Evolutionary conservation across 345 rosid genomes (phyloP).

Genomic region (Reutealis trisperma): DNA sequence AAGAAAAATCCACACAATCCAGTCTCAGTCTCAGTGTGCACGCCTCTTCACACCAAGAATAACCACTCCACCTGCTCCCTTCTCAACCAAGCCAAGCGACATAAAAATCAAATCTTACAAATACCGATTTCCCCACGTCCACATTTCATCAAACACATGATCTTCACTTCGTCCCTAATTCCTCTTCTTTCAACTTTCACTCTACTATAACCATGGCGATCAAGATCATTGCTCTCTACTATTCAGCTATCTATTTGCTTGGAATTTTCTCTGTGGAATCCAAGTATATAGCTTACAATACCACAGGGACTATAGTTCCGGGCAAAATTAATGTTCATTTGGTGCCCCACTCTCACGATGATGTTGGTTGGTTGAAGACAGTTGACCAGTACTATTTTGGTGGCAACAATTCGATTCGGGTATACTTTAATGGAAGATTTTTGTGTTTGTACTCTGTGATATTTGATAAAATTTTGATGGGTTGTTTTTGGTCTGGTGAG

Average conservation of each 20-base stretch:
- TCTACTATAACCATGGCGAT: slow-evolving; percentile 23
- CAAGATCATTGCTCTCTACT: slow-evolving; percentile 8
- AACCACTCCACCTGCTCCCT: neutral
- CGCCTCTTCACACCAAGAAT: neutral
- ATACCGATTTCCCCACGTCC: neutral
- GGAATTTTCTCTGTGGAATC: slow-evolving; percentile 34
- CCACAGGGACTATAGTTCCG: slow-evolving; percentile 52
- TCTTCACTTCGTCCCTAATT: neutral
- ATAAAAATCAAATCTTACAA: neutral
- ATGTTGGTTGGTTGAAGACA: slow-evolving; percentile 97
- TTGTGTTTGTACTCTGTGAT: slow-evolving; percentile 11
- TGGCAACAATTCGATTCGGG: slow-evolving; percentile 86
- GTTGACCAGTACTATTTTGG: slow-evolving; percentile 96
- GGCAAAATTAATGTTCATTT: slow-evolving; percentile 89
- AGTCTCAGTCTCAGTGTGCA: neutral
- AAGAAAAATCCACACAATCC: neutral
- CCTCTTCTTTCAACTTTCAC: neutral
- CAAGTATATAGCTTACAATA: slow-evolving; percentile 66
- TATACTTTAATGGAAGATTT: slow-evolving; percentile 12
- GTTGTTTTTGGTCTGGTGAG: slow-evolving; percentile 17
- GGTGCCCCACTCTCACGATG: slow-evolving; percentile 95
- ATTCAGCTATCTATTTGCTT: slow-evolving; percentile 18
- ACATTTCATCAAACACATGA: neutral
- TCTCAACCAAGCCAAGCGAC: neutral
- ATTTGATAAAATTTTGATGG: slow-evolving; percentile 7